Conservation (phyloP, 331 rosid species). For the Rosa hybrid region DNA sequence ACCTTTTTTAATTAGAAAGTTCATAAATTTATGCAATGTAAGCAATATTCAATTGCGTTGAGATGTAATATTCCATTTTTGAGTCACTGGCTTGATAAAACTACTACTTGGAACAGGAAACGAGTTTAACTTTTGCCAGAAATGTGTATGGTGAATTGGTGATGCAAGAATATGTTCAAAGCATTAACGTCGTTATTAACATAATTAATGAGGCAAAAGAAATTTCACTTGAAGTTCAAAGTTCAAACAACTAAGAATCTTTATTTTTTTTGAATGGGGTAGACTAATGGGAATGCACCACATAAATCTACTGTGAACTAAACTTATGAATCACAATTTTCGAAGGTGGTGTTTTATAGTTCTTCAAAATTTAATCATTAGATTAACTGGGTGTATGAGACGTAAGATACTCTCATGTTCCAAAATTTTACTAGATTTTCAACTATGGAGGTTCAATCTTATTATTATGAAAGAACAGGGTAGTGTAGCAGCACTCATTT, state of each 20-base stretch:
- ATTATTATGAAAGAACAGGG: not conserved
- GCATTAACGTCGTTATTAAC: not conserved
- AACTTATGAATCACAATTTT: no score
- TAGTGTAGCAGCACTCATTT: not conserved
- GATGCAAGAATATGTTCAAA: not conserved
- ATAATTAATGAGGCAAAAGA: not conserved
- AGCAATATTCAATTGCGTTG: no score
- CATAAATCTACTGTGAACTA: no score
- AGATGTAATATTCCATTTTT: not conserved
- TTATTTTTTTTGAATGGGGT: not conserved
- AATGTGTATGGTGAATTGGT: not conserved
- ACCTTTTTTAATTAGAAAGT: not conserved
- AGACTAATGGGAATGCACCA: not conserved
- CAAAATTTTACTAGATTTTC: not conserved
- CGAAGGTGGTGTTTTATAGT: no score
- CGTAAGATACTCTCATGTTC: not conserved
- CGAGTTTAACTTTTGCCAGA: conserved; percentile 1
- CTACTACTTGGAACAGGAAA: not conserved
- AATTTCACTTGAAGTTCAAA: not conserved
- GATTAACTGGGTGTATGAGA: no score
- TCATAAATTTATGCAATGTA: not conserved
- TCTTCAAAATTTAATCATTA: no score
- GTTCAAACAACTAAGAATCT: not conserved
- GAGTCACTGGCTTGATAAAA: not conserved
- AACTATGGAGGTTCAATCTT: not conserved